Evolutionary conservation across 352 stramenopile genomes (phyloP), one percentile per base, ranked within the genome.

Genomic region (Thalassiosira livingstoniorum): DNA sequence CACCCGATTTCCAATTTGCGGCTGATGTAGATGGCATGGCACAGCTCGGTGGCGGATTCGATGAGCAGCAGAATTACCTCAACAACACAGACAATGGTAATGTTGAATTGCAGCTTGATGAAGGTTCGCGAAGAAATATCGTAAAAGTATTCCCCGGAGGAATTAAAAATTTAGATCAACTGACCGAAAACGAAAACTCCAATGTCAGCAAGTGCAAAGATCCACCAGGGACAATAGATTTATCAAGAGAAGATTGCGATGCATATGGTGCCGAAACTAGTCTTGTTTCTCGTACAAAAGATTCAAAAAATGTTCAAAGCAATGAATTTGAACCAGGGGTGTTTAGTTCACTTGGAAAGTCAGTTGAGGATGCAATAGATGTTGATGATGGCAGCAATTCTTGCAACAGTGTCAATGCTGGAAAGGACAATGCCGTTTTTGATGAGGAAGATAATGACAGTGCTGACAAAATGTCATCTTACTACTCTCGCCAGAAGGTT

Each of bases 381-480:
- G 39, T 65, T 34, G 68, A 75, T 29, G 54, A 81, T 62, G 60
- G 72, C 62, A 55, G 32, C 45, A 66, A 42, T 27, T 32, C 43
- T 54, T 51, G 63, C 54, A 76, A 87, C 39, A 55, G 62, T 23
- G 61, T 70, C 31, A 70, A 64, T 35, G 67, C 63, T n/a, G 75
- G 78, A 47, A 77, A 82, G 29, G 35, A 82, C 43, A 47, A 78
- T 42, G 54, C 73, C 21, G 21, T 54, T 25, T 42, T 57, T 27
- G 47, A 75, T 27, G 68, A 77, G 37, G 83, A 87, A 39, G 67
- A 76, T n/a, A 37, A 72, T 32, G 79, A 83, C 43, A 77, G 69
- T 55, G 80, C 70, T 18, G 82, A 86, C 42, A 85, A 82, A 25
- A 60, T 88, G 31, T 67, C 79, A 73, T 74, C 75, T 23, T 84